Evolutionary conservation across 2,329 filamentous ascomycete genomes (phyloP).

Genomic region (Akanthomyces uredinophilus): DNA sequence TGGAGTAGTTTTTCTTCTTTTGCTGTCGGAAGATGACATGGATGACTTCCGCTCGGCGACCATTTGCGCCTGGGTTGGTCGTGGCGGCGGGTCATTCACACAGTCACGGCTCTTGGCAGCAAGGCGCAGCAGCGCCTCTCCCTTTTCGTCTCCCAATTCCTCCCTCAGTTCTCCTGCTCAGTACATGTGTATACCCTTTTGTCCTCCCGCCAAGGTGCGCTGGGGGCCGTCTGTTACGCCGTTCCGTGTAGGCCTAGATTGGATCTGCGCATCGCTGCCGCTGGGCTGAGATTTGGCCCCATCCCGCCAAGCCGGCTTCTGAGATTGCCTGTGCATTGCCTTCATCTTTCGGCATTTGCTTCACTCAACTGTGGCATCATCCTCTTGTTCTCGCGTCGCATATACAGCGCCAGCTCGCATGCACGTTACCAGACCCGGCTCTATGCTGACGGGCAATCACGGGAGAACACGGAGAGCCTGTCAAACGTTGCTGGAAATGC

Average conservation of each 20-base stretch:
- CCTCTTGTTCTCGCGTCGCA: not conserved
- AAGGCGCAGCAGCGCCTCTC: conserved; percentile 8
- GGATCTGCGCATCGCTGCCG: conserved; percentile 8
- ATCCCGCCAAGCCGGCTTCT: conserved; percentile 3
- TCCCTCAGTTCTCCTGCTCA: not conserved
- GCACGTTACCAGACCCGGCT: not conserved
- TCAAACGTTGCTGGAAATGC: not conserved
- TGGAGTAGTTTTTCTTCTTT: not conserved
- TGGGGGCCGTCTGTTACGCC: not conserved
- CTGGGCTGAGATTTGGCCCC: conserved; percentile 8
- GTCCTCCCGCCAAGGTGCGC: not conserved
- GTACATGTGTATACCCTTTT: not conserved
- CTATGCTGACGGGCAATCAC: not conserved
- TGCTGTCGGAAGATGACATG: not conserved
- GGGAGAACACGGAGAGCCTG: not conserved
- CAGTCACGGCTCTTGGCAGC: conserved; percentile 4
- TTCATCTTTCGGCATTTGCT: not conserved
- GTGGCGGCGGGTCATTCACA: conserved; percentile 5
- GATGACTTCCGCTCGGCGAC: not conserved
- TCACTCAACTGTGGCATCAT: not conserved
- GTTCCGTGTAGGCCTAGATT: not conserved
- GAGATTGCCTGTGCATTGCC: not conserved
- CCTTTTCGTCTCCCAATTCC: not conserved
- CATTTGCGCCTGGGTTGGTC: not conserved
- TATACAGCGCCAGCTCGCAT: not conserved